Conservation (phyloP, 345 rosid genomes). For the Eucalyptus melliodora region DNA sequence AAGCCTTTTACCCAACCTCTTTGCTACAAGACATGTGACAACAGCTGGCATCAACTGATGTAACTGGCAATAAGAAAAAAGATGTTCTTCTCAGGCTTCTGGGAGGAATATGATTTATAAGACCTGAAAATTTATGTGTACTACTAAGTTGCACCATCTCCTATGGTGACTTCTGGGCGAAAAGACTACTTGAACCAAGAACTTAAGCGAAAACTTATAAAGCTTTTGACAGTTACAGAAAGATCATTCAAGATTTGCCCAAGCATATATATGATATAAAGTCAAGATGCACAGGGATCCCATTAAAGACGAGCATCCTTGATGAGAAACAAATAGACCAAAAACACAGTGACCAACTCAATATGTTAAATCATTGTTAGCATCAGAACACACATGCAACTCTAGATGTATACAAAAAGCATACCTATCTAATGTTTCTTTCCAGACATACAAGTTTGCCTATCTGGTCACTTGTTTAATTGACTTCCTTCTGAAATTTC, state of each 20-base stretch:
- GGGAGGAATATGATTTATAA: not conserved
- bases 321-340: not conserved
- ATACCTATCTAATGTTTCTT: not conserved
- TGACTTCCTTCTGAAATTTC: not conserved
- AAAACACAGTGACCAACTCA: not conserved
- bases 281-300: not conserved
- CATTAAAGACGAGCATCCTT: not conserved
- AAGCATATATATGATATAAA: not conserved
- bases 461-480: not conserved
- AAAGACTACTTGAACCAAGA: not conserved
- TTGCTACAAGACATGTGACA: conserved; percentile 94
- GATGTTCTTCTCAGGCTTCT: conserved; percentile 5
- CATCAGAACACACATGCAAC: not conserved
- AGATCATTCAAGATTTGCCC: not conserved
- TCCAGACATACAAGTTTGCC: not conserved
- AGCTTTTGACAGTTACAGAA: not conserved
- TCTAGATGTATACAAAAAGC: not conserved
- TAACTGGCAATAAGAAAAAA: conserved; percentile 50
- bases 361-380: not conserved
- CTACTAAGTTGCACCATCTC: not conserved
- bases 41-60: conserved; percentile 99
- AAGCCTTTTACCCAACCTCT: conserved; percentile 81
- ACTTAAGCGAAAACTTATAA: not conserved
- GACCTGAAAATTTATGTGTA: not conserved
- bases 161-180: not conserved